Evolutionary conservation across 495 filamentous ascomycete species (phyloP), one percentile per base, ranked within the genome.

Genomic region (Parmelia sp.): DNA sequence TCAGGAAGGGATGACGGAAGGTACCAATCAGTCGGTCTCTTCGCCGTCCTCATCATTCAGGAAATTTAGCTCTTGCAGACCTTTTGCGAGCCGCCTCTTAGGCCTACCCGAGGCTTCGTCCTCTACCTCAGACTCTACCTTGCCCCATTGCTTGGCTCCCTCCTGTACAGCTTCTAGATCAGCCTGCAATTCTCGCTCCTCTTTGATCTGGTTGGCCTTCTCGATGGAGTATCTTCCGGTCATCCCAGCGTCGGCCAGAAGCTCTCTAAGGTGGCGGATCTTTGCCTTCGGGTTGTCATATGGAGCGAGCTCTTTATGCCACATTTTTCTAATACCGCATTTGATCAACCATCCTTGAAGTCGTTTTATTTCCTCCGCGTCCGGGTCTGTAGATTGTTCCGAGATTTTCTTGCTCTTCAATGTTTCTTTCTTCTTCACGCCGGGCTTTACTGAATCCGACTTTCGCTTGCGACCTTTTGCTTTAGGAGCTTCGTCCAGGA

Each of bases 281-380:
- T 96, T 97, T 12, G 83, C 90, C 68, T 87, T 89, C 19, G 82
- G 72, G 33, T 87, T 90, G 55, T 85, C 87, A 71, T 84, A 88
- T 66, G 90, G 87, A 64, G 81, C 80, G 58, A 98, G 81, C 75
- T 96, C 90, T 62, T 86, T 84, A 44, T 79, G 80, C 94, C 95
- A 98, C 67, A 97, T 83, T 72, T 97, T 97, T 39, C 91, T 89
- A 57, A 98, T 85, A 25, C 94, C 94, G 70, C 94, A 98, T 77
- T 96, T 97, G 49, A 89, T 70, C 36, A 98, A 81, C 75, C 91
- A 91, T 27, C 84, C 83, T 75, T 98, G 94, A 21, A 98, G 81
- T n/a, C 84, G 86, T 73, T 93, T 97, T 74, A 97, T 90, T 74
- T 94, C 88, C 12, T 82, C 84, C 47, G 93, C 86, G 64, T 90